Conservation (phyloP, 2,329 filamentous ascomycete species). For the Dactylellina drechsleri region DNA sequence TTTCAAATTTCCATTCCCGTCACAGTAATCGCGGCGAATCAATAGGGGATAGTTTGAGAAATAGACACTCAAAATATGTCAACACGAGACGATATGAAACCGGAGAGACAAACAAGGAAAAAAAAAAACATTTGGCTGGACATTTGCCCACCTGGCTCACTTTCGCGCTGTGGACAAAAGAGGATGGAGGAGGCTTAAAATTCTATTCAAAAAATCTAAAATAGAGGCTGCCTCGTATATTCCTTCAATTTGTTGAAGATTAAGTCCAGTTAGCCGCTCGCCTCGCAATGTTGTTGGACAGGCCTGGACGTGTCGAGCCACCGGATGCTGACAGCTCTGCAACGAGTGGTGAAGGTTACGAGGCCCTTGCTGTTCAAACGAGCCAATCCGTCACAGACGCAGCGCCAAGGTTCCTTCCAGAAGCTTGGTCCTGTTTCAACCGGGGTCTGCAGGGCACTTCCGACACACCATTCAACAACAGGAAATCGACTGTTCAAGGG, state of each 20-base stretch:
- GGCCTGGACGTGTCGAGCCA: slow-evolving; percentile 20
- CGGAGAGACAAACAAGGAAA: slow-evolving; percentile 13
- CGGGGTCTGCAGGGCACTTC: slow-evolving; percentile 24
- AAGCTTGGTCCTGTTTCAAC: slow-evolving; percentile 51
- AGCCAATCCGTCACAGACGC: slow-evolving; percentile 53
- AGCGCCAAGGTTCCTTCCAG: slow-evolving; percentile 40
- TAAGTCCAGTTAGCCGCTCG: slow-evolving; percentile 28
- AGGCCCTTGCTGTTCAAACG: slow-evolving; percentile 15
- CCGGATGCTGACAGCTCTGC: neutral
- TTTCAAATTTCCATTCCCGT: too few species aligned
- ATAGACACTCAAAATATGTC: neutral
- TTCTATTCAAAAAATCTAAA: neutral
- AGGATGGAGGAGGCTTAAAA: slow-evolving; percentile 34
- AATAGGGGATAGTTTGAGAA: slow-evolving; percentile 7
- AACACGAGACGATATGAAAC: slow-evolving; percentile 53
- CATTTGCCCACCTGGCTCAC: too few species aligned
- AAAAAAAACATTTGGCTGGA: too few species aligned
- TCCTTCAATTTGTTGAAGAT: slow-evolving; percentile 12
- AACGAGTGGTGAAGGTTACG: neutral
- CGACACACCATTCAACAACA: slow-evolving; percentile 45
- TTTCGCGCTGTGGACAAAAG: neutral
- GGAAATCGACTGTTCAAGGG: slow-evolving; percentile 17
- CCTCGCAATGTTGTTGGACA: slow-evolving; percentile 24
- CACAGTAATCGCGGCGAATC: neutral
- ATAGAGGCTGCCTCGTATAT: slow-evolving; percentile 19